Evolutionary conservation across 2,329 filamentous ascomycete species (phyloP).

Genomic region (Penicillium brevicompactum): DNA sequence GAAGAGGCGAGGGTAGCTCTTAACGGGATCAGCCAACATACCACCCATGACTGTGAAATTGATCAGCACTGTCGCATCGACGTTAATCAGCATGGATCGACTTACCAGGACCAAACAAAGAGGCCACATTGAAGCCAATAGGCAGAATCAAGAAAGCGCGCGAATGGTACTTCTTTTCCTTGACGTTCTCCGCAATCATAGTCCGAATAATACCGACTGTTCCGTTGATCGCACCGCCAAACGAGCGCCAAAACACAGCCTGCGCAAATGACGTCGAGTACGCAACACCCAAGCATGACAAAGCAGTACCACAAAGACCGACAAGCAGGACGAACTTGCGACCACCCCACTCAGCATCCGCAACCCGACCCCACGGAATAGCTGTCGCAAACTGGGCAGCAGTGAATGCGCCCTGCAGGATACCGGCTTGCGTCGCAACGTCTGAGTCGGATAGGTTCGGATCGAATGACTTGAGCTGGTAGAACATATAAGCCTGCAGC

Average conservation of each 20-base stretch:
- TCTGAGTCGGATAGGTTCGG: slow-evolving; percentile 56
- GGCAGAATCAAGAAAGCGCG: slow-evolving; percentile 62
- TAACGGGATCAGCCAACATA: slow-evolving; percentile 66
- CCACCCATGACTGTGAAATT: slow-evolving; percentile 59
- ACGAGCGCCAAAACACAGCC: slow-evolving; percentile 66
- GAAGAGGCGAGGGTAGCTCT: slow-evolving; percentile 65
- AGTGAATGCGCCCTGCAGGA: slow-evolving; percentile 76
- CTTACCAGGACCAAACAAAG: slow-evolving; percentile 53
- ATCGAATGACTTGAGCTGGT: slow-evolving; percentile 77
- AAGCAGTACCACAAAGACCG: slow-evolving; percentile 68
- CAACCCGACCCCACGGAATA: slow-evolving; percentile 75
- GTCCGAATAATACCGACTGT: slow-evolving; percentile 74
- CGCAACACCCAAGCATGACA: slow-evolving; percentile 69
- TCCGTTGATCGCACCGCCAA: slow-evolving; percentile 70
- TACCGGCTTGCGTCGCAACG: slow-evolving; percentile 73
- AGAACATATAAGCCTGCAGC: slow-evolving; percentile 72
- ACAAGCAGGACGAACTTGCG: slow-evolving; percentile 77
- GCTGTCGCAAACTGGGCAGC: slow-evolving; percentile 79
- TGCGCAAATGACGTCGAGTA: slow-evolving; percentile 65
- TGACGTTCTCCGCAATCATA: slow-evolving; percentile 71
- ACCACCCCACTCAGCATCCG: slow-evolving; percentile 65
- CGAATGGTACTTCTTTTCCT: slow-evolving; percentile 64
- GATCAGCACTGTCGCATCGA: slow-evolving; percentile 39
- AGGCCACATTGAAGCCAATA: slow-evolving; percentile 68
- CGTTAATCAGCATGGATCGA: slow-evolving; percentile 37